Conservation (phyloP, 305 asterid genomes). For the Rubia tinctorum region DNA sequence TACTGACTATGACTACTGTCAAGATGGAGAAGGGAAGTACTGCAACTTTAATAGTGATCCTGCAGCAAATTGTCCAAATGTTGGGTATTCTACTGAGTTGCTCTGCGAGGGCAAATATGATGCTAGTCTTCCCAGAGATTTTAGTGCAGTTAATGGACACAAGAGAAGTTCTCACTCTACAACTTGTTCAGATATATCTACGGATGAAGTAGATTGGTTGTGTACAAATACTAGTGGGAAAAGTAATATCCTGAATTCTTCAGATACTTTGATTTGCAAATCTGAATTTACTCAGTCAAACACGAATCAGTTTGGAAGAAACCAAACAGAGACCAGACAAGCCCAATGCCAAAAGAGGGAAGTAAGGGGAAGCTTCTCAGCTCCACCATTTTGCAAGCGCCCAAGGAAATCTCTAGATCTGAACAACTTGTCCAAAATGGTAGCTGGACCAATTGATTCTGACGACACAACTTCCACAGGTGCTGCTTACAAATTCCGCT, state of each 20-base stretch:
- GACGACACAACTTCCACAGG: slow-evolving; percentile 26
- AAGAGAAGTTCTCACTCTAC: slow-evolving; percentile 33
- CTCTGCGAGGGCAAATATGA: slow-evolving; percentile 28
- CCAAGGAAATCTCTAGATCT: slow-evolving; percentile 53
- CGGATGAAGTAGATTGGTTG: slow-evolving; percentile 36
- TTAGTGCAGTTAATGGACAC: slow-evolving; percentile 25
- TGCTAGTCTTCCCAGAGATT: slow-evolving; percentile 27
- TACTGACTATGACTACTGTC: slow-evolving; percentile 25
- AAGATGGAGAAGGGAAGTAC: slow-evolving; percentile 32
- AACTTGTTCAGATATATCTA: slow-evolving; percentile 32
- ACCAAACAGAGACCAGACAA: slow-evolving; percentile 25
- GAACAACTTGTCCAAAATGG: slow-evolving; percentile 33
- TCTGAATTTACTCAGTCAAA: slow-evolving; percentile 15
- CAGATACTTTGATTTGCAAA: slow-evolving; percentile 26
- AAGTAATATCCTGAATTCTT: slow-evolving; percentile 26
- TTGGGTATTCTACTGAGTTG: slow-evolving; percentile 28
- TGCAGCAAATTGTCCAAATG: slow-evolving; percentile 28
- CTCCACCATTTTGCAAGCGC: slow-evolving; percentile 78
- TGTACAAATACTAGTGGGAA: slow-evolving; percentile 26
- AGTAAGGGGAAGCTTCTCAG: slow-evolving; percentile 67
- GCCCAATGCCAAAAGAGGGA: slow-evolving; percentile 27
- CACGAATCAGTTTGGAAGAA: slow-evolving; percentile 25
- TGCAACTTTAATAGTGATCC: slow-evolving; percentile 20
- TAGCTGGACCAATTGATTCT: slow-evolving; percentile 30
- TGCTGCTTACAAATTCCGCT: slow-evolving; percentile 16